Evolutionary conservation across 2,329 filamentous ascomycete genomes (phyloP).

Genomic region (Kalmusia sp.): DNA sequence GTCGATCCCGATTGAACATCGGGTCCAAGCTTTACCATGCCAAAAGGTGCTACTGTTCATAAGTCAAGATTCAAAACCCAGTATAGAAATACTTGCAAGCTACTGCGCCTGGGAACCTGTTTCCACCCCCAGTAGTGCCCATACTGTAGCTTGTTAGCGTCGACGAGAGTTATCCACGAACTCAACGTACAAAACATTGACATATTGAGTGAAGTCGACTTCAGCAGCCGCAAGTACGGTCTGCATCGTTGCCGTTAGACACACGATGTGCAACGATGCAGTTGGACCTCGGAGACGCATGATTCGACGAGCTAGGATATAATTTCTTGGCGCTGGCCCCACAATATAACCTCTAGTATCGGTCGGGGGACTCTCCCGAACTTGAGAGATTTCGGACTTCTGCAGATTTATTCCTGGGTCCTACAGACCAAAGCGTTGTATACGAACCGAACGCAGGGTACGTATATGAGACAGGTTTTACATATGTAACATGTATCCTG

Average conservation of each 20-base stretch:
- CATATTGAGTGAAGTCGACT: constrained; percentile 37
- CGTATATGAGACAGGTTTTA: too few species aligned
- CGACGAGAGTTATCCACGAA: not conserved
- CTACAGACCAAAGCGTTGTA: too few species aligned
- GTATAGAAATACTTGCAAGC: constrained; percentile 24
- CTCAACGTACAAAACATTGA: constrained; percentile 43
- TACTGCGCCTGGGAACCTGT: constrained; percentile 46
- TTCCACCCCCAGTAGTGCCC: constrained; percentile 41
- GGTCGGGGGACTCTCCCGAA: not conserved
- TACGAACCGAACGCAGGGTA: too few species aligned
- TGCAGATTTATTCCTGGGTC: too few species aligned
- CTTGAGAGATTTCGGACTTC: not conserved
- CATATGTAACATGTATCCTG: too few species aligned
- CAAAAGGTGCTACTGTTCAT: constrained; percentile 37
- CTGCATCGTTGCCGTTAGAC: constrained; percentile 4
- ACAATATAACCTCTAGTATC: not conserved
- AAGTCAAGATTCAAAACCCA: not conserved
- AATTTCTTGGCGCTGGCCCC: constrained; percentile 4
- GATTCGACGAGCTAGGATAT: constrained; percentile 3
- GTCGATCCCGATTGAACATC: constrained; percentile 37
- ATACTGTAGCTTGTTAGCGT: constrained; percentile 17
- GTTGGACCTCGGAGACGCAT: constrained; percentile 2
- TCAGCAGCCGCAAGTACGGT: constrained; percentile 9
- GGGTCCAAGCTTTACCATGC: constrained; percentile 45
- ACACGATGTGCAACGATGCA: constrained; percentile 1